Conservation (phyloP, 2,329 filamentous ascomycete species). For the Diplodia mutila region DNA sequence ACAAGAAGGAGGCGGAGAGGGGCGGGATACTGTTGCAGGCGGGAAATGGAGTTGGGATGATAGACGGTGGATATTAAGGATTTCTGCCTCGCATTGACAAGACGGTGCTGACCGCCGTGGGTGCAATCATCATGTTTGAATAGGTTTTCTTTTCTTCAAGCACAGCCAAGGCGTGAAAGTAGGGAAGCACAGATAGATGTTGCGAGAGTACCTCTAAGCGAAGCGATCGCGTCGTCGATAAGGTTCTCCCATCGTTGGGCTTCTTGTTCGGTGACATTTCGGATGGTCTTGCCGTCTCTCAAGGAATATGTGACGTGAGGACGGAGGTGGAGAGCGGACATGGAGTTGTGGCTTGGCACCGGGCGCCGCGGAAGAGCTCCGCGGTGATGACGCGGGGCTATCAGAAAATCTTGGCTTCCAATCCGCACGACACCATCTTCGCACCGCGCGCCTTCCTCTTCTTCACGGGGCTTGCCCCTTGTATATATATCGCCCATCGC, state of each 20-base stretch:
- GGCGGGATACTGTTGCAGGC: neutral
- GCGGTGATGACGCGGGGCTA: constrained; percentile 6
- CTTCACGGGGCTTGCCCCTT: neutral
- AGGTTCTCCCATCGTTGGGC: neutral
- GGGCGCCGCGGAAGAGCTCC: constrained; percentile 5
- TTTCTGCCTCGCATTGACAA: neutral
- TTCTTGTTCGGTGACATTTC: too few relatives aligned
- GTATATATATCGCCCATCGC: neutral
- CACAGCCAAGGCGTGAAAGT: constrained; percentile 1
- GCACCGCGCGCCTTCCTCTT: neutral
- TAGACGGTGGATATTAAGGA: constrained; percentile 14
- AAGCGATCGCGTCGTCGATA: constrained; percentile 7
- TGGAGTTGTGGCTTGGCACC: constrained; percentile 1
- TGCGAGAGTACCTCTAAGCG: neutral
- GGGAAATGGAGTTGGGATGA: neutral
- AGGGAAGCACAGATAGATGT: constrained; percentile 13
- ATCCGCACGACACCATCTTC: neutral
- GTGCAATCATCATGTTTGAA: constrained; percentile 14
- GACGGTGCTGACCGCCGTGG: neutral
- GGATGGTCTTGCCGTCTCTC: neutral
- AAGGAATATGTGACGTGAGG: neutral
- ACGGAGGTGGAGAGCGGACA: neutral
- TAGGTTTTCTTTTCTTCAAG: constrained; percentile 7
- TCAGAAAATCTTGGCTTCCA: constrained; percentile 7
- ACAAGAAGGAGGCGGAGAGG: too few relatives aligned